phyloP scores from a whole-genome alignment of 225 moss, liverwort and hornwort species.

The Marchantia polymorpha region DNA sequence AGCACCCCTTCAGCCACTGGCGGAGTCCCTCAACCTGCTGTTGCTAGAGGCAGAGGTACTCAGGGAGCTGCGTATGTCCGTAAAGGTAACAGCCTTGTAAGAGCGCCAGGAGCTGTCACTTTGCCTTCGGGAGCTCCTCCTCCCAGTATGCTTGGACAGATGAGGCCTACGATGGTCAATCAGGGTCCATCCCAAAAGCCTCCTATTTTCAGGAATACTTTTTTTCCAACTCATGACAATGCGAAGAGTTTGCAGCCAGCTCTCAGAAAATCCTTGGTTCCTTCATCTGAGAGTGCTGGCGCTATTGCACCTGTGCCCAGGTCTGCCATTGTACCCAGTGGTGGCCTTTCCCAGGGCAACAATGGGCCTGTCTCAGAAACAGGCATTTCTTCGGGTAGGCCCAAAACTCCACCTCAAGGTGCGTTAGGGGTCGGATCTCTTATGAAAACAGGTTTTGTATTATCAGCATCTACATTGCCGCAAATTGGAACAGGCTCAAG shows the following conservation, averaged over 20 bases:
- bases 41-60: slow-evolving; percentile 17
- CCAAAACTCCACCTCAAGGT: slow-evolving; percentile 8
- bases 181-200: slow-evolving; percentile 20
- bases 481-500: slow-evolving; percentile 7
- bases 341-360: not conserved
- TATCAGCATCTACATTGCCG: not conserved
- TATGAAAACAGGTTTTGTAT: not conserved
- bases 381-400: not conserved
- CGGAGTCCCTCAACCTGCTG: slow-evolving; percentile 20
- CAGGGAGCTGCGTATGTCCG: slow-evolving; percentile 52
- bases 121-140: slow-evolving; percentile 15
- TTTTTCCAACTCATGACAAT: slow-evolving; percentile 7
- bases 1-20: slow-evolving; percentile 14
- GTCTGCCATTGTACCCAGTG: not conserved
- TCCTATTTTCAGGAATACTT: slow-evolving; percentile 20
- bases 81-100: slow-evolving; percentile 66
- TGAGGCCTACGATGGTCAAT: slow-evolving; percentile 13
- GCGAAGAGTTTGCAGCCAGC: slow-evolving; percentile 23
- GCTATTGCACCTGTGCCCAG: not conserved
- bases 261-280: slow-evolving; percentile 28
- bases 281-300: slow-evolving; percentile 13
- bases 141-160: slow-evolving; percentile 24
- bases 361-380: slow-evolving; percentile 3
- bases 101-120: slow-evolving; percentile 41
- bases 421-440: not conserved